Conservation (phyloP, 208 protist genomes). For the Trypanosoma cruzi region DNA sequence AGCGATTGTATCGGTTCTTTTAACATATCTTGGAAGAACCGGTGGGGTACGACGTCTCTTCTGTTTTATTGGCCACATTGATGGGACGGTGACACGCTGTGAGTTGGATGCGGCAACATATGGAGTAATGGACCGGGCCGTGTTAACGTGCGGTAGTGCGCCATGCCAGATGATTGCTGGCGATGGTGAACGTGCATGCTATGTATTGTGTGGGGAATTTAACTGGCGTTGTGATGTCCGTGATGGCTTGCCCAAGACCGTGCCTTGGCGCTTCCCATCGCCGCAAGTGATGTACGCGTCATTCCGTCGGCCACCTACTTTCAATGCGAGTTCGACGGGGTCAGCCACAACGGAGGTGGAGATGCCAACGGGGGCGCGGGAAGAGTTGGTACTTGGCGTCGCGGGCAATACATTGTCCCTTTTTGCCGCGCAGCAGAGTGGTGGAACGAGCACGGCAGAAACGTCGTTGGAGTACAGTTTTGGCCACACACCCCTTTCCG, state of each 20-base stretch:
- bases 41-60: conserved; percentile 44
- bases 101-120: conserved; percentile 60
- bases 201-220: conserved; percentile 61
- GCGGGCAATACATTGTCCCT: conserved; percentile 60
- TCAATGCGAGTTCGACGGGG: background rate
- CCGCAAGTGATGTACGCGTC: conserved; percentile 60
- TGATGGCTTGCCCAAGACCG: conserved; percentile 56
- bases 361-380: conserved; percentile 18
- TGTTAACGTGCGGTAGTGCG: conserved; percentile 53
- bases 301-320: conserved; percentile 47
- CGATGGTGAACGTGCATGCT: conserved; percentile 73
- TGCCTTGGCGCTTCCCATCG: conserved; percentile 71
- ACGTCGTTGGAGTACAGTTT: conserved; percentile 76
- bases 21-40: conserved; percentile 62
- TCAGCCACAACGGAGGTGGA: background rate
- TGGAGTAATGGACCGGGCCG: conserved; percentile 51
- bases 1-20: conserved; percentile 68
- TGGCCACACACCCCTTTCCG: conserved; percentile 47
- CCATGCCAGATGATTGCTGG: conserved; percentile 74
- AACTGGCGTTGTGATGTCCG: conserved; percentile 74
- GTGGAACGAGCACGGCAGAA: conserved; percentile 25
- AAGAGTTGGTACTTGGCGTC: conserved; percentile 70
- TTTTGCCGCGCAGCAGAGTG: conserved; percentile 51
- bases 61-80: conserved; percentile 73
- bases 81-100: conserved; percentile 69